Conservation (phyloP, 805 yeast genomes). For the Candida rishiriensis region DNA sequence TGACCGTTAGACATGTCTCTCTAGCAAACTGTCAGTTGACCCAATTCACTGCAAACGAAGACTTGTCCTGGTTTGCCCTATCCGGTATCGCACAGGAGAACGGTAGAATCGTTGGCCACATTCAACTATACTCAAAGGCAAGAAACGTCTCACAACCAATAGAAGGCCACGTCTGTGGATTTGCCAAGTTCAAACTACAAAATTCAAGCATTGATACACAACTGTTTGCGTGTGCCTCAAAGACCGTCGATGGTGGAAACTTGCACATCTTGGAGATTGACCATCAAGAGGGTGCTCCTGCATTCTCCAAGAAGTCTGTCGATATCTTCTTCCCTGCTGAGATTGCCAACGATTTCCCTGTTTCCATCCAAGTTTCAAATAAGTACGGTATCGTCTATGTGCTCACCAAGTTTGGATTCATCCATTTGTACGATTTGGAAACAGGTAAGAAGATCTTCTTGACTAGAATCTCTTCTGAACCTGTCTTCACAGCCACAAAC, state of each 20-base stretch:
- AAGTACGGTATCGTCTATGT: conserved; percentile 83
- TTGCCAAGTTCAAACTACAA: conserved; percentile 70
- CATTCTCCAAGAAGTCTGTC: conserved; percentile 80
- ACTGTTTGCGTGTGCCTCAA: conserved; percentile 89
- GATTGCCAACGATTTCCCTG: conserved; percentile 94
- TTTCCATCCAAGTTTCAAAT: conserved; percentile 80
- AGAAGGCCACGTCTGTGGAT: conserved; percentile 95
- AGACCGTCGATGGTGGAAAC: conserved; percentile 77
- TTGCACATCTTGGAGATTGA: conserved; percentile 95
- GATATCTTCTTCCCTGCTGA: conserved; percentile 97
- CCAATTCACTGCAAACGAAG: conserved; percentile 77
- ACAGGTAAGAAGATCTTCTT: conserved; percentile 89
- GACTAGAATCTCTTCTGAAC: conserved; percentile 93
- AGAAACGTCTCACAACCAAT: conserved; percentile 94
- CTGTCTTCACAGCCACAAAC: conserved; percentile 83
- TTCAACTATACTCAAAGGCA: conserved; percentile 83
- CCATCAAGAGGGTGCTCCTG: conserved; percentile 81
- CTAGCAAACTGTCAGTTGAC: conserved; percentile 83
- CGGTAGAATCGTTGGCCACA: conserved; percentile 92
- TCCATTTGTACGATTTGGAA: conserved; percentile 91
- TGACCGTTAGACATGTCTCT: conserved; percentile 80
- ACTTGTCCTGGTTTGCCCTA: conserved; percentile 87
- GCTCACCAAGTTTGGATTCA: conserved; percentile 93
- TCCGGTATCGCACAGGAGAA: conserved; percentile 94
- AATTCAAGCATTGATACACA: conserved; percentile 76